phyloP scores from a whole-genome alignment of 768 basidiomycete genomes.

The Termitomyces sp. region DNA sequence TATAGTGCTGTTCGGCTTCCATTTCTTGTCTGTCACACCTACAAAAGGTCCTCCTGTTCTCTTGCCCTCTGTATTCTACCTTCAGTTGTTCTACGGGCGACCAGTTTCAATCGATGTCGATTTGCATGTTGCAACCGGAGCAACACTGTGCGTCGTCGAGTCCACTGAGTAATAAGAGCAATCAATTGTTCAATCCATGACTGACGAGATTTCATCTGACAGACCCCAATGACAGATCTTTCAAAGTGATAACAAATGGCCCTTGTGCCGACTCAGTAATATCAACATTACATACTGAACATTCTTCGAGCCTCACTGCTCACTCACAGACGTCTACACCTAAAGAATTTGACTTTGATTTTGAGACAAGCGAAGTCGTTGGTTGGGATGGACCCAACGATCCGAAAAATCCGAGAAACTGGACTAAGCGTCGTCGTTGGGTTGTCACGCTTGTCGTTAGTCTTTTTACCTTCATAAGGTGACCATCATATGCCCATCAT shows the following conservation, averaged over 20 bases:
- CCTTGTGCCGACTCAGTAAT: slow-evolving; percentile 2
- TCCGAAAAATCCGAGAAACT: slow-evolving; percentile 30
- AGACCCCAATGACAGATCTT: not conserved
- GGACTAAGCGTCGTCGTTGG: slow-evolving; percentile 42
- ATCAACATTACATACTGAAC: slow-evolving; percentile 2
- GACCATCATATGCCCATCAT: not conserved
- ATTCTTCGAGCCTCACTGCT: not conserved
- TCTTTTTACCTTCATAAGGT: slow-evolving; percentile 47
- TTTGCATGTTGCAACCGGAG: not conserved
- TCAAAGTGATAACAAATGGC: not conserved
- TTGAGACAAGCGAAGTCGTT: slow-evolving; percentile 13
- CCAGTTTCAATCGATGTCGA: not conserved
- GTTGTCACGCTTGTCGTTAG: slow-evolving; percentile 44
- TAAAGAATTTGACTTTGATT: not conserved
- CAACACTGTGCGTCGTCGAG: not conserved
- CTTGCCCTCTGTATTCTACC: not conserved
- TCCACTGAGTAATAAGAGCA: not conserved
- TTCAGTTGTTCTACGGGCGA: not conserved
- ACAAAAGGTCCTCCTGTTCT: not conserved
- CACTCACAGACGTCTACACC: not conserved
- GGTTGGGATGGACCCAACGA: slow-evolving; percentile 24
- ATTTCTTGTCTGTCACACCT: not conserved
- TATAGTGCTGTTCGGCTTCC: not conserved
- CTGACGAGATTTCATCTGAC: not conserved
- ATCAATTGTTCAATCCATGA: not conserved